phyloP scores from a whole-genome alignment of 176 grass and related monocot genomes.

The Poa annua region DNA sequence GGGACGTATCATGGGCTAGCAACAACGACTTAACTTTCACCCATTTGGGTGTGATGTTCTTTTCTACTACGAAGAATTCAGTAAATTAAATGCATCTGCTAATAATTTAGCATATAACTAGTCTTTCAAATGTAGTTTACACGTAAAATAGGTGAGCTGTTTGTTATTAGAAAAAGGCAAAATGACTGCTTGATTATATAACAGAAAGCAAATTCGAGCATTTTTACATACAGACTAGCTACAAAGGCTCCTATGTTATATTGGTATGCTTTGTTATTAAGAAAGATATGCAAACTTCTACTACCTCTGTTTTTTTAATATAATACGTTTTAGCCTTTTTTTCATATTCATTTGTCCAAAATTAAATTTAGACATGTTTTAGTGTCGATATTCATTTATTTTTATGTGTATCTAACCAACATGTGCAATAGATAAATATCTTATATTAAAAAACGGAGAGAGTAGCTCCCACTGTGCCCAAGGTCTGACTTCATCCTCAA shows the following conservation, averaged over 20 bases:
- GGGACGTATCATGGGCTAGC: background rate
- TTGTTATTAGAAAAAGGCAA: background rate
- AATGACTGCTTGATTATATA: background rate
- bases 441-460: too few species aligned
- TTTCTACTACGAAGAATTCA: background rate
- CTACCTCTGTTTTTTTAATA: too few species aligned
- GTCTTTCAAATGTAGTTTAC: background rate
- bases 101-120: background rate
- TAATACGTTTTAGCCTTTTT: too few species aligned
- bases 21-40: conserved; percentile 1
- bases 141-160: background rate
- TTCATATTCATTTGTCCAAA: too few species aligned
- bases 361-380: too few species aligned
- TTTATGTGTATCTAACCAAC: too few species aligned
- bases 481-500: background rate
- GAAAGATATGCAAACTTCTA: background rate
- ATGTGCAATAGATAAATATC: too few species aligned
- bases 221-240: background rate
- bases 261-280: background rate
- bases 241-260: background rate
- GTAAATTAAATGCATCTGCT: background rate
- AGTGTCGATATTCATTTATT: too few species aligned
- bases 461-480: background rate
- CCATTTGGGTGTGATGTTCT: conserved; percentile 35
- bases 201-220: background rate